These are phyloP conservation scores for Ammopiptanthus mongolicus DNA, from an alignment of 306 rosid genomes.

Conservation along the genomic window DNA sequence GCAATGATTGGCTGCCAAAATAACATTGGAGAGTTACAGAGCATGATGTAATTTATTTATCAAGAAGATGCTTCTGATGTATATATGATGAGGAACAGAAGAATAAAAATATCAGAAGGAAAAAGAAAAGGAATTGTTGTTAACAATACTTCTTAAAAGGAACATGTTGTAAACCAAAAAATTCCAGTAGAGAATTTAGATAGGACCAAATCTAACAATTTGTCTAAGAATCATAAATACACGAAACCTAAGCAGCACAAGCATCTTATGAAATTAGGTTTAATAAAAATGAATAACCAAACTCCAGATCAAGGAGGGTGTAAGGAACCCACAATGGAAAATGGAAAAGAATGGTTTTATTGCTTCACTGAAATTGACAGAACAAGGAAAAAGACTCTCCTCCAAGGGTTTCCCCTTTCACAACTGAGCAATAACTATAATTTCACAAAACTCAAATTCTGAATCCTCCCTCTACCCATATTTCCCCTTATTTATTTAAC, in stretches of 20 bases:
- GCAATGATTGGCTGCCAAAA: conserved; percentile 86
- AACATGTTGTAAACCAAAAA: neutral
- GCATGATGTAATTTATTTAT: neutral
- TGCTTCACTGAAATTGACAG: too few species aligned
- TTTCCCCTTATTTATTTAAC: too few species aligned
- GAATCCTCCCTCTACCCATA: neutral
- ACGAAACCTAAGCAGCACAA: neutral
- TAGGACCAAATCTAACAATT: conserved; percentile 1
- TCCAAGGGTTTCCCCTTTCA: neutral
- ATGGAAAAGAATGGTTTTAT: too few species aligned
- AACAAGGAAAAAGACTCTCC: neutral
- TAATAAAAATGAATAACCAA: neutral
- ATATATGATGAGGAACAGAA: conserved; percentile 5
- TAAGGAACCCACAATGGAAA: neutral
- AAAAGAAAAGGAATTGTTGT: neutral
- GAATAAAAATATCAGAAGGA: neutral
- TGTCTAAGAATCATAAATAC: neutral
- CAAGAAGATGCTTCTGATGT: conserved; percentile 11
- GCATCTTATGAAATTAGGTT: neutral
- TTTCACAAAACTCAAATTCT: neutral
- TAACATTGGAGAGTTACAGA: conserved; percentile 23
- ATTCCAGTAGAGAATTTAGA: neutral
- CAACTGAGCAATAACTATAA: neutral
- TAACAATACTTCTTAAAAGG: neutral
- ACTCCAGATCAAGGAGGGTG: neutral